phyloP scores from a whole-genome alignment of 1,284 basidiomycete species.

The Leccinum ponderosum region DNA sequence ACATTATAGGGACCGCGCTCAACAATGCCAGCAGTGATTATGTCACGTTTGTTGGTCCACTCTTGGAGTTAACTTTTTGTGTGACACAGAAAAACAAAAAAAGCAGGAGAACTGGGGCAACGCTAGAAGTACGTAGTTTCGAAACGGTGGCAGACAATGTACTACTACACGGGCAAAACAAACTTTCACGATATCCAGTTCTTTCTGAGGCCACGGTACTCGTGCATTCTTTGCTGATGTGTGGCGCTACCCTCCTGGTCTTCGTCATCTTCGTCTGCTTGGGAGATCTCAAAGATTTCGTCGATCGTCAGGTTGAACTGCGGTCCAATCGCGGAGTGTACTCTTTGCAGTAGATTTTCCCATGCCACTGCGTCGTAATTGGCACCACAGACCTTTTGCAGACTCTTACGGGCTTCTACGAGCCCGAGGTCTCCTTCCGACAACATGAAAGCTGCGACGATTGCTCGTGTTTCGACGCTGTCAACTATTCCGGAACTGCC shows the following conservation, averaged over 20 bases:
- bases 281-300: background rate
- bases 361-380: background rate
- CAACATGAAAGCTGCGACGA: background rate
- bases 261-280: background rate
- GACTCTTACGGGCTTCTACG: background rate
- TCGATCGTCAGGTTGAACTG: background rate
- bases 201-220: background rate
- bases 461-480: background rate
- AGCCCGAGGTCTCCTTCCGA: background rate
- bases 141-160: background rate
- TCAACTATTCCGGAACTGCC: background rate
- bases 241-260: background rate
- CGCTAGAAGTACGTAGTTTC: background rate
- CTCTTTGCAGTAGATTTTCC: background rate
- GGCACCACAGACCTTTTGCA: background rate
- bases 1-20: background rate
- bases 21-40: background rate
- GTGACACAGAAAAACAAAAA: background rate
- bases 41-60: background rate
- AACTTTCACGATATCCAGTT: background rate
- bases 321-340: background rate
- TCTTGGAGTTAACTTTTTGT: background rate
- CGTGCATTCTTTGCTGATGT: background rate
- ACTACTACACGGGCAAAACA: background rate
- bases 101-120: no score